Evolutionary conservation across 345 rosid species (phyloP), one percentile per base, ranked within the genome.

Genomic region (Stellera chamaejasme): DNA sequence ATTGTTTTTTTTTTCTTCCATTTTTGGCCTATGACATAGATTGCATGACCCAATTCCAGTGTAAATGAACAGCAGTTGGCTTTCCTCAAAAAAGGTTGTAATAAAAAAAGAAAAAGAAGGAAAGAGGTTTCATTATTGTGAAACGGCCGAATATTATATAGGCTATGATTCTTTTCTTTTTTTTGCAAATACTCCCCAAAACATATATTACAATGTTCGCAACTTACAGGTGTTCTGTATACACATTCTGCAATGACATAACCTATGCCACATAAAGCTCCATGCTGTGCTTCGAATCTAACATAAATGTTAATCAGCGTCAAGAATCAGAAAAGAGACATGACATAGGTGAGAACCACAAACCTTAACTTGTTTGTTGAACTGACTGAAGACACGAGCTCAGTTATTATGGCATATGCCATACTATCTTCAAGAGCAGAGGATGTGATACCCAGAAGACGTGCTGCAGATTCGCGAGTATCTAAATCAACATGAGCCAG

Each of bases 381-480:
- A 50, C 75, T 70, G 61, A 82, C 58, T 23, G 76, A 68, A 54
- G 84, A 67, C 56, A 83, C 69, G 54, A 92, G 70, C 63, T 92
- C 96, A 50, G 60, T 7, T 62, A 82, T 76, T 62, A 92, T 76
- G 36, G 76, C 75, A 61, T 83, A 69, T 54, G 82, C 78, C 60
- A 75, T 74, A 27, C 77, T 6, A 47, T 66, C 57, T 13, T 90
- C 68, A 62, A 86, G 85, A 67, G 85, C 77, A 75, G 96, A 88
- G 48, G 90, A 85, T 73, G 95, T 88, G 56, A 92, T 78, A 55
- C 98, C 98, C 59, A 92, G 90, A 61, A 92, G 75, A 57, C 95
- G 95, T 27, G 95, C 88, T 13, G 74, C 82, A 63, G 93, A 82
- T 71, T 92, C 96, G 69, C 96, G 96, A 27, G 96, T 88, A 75